These are phyloP conservation scores for Phytophthora foliorum DNA, from an alignment of 352 stramenopile genomes.

Conservation along the genomic window DNA sequence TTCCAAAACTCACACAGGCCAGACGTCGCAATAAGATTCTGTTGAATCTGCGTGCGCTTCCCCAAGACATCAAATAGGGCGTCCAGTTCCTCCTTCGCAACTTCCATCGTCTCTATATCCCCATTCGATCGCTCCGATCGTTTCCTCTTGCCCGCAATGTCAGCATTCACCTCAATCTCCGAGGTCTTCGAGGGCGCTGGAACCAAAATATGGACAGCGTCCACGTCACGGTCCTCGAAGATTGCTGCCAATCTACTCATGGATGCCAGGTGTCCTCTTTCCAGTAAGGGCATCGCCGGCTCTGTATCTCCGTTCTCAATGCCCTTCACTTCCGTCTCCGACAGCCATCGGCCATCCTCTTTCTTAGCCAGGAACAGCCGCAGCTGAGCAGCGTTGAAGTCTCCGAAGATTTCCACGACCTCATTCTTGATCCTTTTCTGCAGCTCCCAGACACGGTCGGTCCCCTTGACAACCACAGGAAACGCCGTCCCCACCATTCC, in stretches of 20 bases:
- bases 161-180: constrained; percentile 16
- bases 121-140: constrained; percentile 21
- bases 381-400: constrained; percentile 36
- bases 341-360: constrained; percentile 28
- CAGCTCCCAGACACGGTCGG: constrained; percentile 36
- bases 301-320: constrained; percentile 32
- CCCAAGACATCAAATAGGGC: constrained; percentile 23
- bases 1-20: constrained; percentile 28
- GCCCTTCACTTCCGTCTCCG: constrained; percentile 14
- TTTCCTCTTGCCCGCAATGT: constrained; percentile 35
- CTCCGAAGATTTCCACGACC: constrained; percentile 35
- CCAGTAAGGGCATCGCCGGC: constrained; percentile 14
- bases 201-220: constrained; percentile 31
- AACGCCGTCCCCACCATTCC: constrained; percentile 40
- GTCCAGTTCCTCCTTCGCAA: constrained; percentile 13
- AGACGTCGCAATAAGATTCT: constrained; percentile 13
- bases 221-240: constrained; percentile 14
- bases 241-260: constrained; percentile 29
- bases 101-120: constrained; percentile 12
- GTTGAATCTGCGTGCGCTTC: constrained; percentile 8
- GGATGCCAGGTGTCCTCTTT: constrained; percentile 28
- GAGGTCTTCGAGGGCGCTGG: constrained; percentile 10
- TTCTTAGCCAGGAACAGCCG: constrained; percentile 32
- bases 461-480: constrained; percentile 23
- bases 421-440: constrained; percentile 42